Evolutionary conservation across 1,284 basidiomycete genomes (phyloP).

Genomic region (Phellopilus nigrolimitatus): DNA sequence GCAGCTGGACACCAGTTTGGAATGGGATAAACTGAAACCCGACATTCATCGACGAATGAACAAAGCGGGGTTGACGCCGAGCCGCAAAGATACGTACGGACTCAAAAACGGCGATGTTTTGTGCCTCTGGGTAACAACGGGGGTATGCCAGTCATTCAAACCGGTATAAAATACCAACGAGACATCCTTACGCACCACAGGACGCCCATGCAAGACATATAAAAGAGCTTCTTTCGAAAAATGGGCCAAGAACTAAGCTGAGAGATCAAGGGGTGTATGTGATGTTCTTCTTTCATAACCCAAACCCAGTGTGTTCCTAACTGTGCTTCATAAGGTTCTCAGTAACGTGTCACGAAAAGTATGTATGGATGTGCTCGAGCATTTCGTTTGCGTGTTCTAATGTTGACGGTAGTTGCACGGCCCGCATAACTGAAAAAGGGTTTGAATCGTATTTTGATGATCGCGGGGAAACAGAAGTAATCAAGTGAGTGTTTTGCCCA

Average conservation of each 20-base stretch:
- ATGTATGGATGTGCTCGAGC: neutral
- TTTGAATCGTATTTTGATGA: neutral
- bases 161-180: too few species aligned
- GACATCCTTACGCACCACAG: neutral
- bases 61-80: neutral
- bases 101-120: neutral
- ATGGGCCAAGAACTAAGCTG: neutral
- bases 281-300: neutral
- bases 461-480: neutral
- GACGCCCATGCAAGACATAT: neutral
- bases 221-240: neutral
- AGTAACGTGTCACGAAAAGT: slow-evolving; percentile 4
- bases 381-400: neutral
- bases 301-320: neutral
- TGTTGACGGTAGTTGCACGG: neutral
- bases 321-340: slow-evolving; percentile 1
- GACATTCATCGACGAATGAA: too few species aligned
- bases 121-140: neutral
- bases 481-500: neutral
- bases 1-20: too few species aligned
- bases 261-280: slow-evolving; percentile 1
- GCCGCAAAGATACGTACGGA: neutral
- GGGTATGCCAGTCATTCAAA: neutral
- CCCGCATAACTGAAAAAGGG: neutral
- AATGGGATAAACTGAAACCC: too few species aligned